phyloP scores from a whole-genome alignment of 352 stramenopile genomes.

The Halophytophthora polymorphica region DNA sequence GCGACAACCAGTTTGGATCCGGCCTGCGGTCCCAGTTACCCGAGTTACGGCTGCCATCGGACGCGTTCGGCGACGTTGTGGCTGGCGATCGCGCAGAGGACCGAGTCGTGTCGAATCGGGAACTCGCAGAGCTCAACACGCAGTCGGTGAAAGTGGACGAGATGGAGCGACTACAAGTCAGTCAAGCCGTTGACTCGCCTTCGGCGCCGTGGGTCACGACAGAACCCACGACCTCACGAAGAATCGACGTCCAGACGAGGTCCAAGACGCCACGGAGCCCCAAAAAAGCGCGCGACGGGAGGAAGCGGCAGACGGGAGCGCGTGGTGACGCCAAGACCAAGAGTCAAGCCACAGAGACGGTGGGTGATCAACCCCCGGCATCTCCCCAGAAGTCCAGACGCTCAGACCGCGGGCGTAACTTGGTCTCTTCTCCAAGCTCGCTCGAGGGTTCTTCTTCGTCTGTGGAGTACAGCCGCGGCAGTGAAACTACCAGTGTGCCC shows the following conservation, averaged over 20 bases:
- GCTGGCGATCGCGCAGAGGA: conserved; percentile 3
- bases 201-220: conserved; percentile 11
- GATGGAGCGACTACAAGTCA: conserved; percentile 13
- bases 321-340: conserved; percentile 16
- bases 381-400: conserved; percentile 17
- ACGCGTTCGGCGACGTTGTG: conserved; percentile 22
- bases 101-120: conserved; percentile 35
- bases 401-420: conserved; percentile 11
- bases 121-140: conserved; percentile 66
- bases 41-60: conserved; percentile 20
- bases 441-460: conserved; percentile 5
- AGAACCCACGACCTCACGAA: conserved; percentile 17
- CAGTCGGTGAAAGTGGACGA: conserved; percentile 58
- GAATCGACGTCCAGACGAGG: conserved; percentile 31
- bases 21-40: conserved; percentile 26
- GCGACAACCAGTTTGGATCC: conserved; percentile 19
- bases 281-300: conserved; percentile 18
- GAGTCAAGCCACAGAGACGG: conserved; percentile 17
- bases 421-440: conserved; percentile 2
- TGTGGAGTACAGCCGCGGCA: conserved; percentile 3
- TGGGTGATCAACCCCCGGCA: conserved; percentile 11
- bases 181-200: conserved; percentile 14
- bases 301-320: conserved; percentile 14
- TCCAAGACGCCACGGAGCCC: conserved; percentile 20
- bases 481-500: neutral